Evolutionary conservation across 768 basidiomycete genomes (phyloP), one percentile per base, ranked within the genome.

Genomic region (Pholiota molesta): DNA sequence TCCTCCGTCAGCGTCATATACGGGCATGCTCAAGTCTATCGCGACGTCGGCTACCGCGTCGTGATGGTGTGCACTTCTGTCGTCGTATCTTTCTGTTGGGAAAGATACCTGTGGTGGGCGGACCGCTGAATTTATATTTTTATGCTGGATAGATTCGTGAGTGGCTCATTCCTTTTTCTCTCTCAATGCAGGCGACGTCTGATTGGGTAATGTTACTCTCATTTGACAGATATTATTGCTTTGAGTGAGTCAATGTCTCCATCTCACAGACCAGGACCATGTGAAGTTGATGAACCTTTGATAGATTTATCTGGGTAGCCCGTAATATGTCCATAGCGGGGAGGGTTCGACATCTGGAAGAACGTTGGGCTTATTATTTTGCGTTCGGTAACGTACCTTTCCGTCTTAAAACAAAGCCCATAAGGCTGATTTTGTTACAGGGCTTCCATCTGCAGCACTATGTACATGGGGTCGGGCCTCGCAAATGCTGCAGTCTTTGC

Each of bases 141-240:
- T 94, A 61, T 94, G 91, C 68, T 93, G 94, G 90, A 81, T 95
- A 49, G 89, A 95, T 72, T 82, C 94, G 90, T 95, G 74, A 82
- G 92, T 89, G 42, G 4, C 29, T 31, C 23, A n/a, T 49, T 19
- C 49, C 51, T 60, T 40, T 9, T 31, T 5, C 55, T 17, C 52
- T 14, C 29, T 47, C 40, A 26, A 40, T 65, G 31, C 16, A 61
- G 14, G 10, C 21, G 17, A 31, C 31, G 31, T 31, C 6, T 31
- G 31, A 13, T 37, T 37, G 14, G 13, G 9, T 26, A 29, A 37
- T 35, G n/a, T 54, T 56, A 45, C 37, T 53, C 3, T 21, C 57
- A 40, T 42, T n/a, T 55, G 39, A 23, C 66, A 94, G 92, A 52
- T 95, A 94, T 73, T 95, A 95, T 74, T 94, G 89, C 74, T 95